Evolutionary conservation across 305 asterid species (phyloP), one percentile per base, ranked within the genome.

Genomic region (Solanum hybrid): DNA sequence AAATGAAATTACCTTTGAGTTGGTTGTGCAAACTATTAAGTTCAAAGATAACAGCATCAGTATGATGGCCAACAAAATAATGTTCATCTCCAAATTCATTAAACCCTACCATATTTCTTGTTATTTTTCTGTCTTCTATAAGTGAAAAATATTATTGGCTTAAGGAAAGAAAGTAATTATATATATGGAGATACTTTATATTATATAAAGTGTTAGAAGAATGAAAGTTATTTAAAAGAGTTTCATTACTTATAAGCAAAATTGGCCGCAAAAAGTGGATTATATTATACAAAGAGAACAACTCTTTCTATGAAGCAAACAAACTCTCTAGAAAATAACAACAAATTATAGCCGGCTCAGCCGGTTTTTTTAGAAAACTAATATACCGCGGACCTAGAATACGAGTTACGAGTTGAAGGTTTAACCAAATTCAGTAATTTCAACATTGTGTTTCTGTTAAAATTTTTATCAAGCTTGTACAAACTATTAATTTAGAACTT

Each of bases 31-130:
- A 90, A 64, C 92, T 94, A 90, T 94, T 94, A 90, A 97, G 96
- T 92, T 97, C 98, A 64, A 97, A 91, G 71, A 93, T 95, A 85
- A 96, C 73, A 91, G 98, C 98, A 94, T 94, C 98, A 4, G 96
- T 92, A 79, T 92, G 95, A 81, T 81, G 71, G 16, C 26, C 86
- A 90, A 91, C 89, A 88, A 93, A 92, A 89, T 89, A 90, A 82
- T 86, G 80, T 86, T 93, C 94, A 32, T 31, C 91, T 88, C 90
- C 91, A 89, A 91, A 92, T 85, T 91, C 93, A 69, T 94, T 11
- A 60, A 90, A 90, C 46, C 91, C 88, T 97, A 86, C 91, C 88
- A 93, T 92, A 38, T 14, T 73, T 89, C 88, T 85, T 85, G 66
- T 78, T 13, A 22, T 29, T 12, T 31, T 38, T 51, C 26, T 46